phyloP scores from a whole-genome alignment of 768 basidiomycete species.

The Boletus rubroflammeus region DNA sequence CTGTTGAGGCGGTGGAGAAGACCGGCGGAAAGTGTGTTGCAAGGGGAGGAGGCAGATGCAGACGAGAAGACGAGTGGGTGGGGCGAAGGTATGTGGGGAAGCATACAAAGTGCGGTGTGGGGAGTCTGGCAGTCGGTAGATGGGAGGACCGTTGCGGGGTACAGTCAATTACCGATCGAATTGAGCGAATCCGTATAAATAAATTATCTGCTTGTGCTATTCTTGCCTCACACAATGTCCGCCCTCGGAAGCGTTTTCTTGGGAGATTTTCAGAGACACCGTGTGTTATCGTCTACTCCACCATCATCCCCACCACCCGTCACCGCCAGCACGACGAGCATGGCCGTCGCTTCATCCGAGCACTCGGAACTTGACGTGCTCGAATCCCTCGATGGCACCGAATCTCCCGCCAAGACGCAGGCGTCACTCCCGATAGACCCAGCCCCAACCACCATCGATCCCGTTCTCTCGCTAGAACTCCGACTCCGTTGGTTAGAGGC shows the following conservation, averaged over 20 bases:
- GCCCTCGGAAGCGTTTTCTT: conserved; percentile 76
- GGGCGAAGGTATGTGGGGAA: conserved; percentile 30
- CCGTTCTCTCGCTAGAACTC: conserved; percentile 67
- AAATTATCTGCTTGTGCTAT: neutral
- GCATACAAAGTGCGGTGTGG: conserved; percentile 40
- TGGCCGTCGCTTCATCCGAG: conserved; percentile 11
- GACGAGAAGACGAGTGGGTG: conserved; percentile 29
- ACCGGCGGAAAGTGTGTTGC: conserved; percentile 68
- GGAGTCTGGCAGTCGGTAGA: conserved; percentile 48
- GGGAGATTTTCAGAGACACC: conserved; percentile 68
- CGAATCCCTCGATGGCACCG: conserved; percentile 21
- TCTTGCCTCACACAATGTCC: conserved; percentile 32
- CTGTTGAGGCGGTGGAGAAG: conserved; percentile 82
- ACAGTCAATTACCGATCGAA: conserved; percentile 71
- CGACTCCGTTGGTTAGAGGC: conserved; percentile 80
- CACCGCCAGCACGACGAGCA: conserved; percentile 10
- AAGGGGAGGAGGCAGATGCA: conserved; percentile 41
- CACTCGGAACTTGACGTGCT: conserved; percentile 19
- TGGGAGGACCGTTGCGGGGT: conserved; percentile 46
- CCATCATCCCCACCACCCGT: conserved; percentile 41
- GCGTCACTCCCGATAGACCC: conserved; percentile 2
- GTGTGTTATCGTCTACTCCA: conserved; percentile 57
- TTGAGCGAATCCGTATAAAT: conserved; percentile 39
- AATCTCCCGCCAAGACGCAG: conserved; percentile 14
- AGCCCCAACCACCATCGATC: conserved; percentile 44